Conservation (phyloP, 176 grass and related monocot species). For the Panicum miliaceum region DNA sequence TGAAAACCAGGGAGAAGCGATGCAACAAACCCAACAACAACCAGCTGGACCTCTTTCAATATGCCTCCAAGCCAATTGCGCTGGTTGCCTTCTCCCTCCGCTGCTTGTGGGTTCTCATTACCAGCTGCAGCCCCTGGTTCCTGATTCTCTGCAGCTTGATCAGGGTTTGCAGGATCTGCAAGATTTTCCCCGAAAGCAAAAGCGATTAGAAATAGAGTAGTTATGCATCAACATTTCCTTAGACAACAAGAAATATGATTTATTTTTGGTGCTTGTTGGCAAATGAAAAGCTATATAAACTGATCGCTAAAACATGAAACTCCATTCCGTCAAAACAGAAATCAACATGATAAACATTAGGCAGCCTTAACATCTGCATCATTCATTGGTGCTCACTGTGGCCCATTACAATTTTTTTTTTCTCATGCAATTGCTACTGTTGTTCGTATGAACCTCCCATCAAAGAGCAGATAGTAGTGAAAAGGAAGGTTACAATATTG, state of each 20-base stretch:
- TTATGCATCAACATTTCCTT: not conserved
- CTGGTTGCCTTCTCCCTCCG: slow-evolving; percentile 47
- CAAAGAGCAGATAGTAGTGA: not conserved
- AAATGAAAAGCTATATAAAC: not conserved
- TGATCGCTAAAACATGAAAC: slow-evolving; percentile 3
- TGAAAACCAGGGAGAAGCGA: slow-evolving; percentile 92
- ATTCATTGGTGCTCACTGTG: not conserved
- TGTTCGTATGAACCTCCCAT: not conserved
- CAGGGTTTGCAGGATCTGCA: slow-evolving; percentile 62
- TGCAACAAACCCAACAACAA: slow-evolving; percentile 79
- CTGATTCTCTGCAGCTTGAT: slow-evolving; percentile 63
- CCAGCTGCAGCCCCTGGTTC: slow-evolving; percentile 56
- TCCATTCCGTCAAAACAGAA: slow-evolving; percentile 26
- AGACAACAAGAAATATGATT: not conserved
- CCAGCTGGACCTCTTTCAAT: slow-evolving; percentile 83
- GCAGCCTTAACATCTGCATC: slow-evolving; percentile 9
- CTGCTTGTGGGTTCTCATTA: slow-evolving; percentile 59
- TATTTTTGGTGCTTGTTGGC: not conserved
- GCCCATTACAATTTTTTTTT: slow-evolving; percentile 2
- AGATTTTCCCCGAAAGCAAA: slow-evolving; percentile 46
- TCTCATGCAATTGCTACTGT: slow-evolving; percentile 2
- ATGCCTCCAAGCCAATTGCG: slow-evolving; percentile 67
- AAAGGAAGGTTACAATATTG: slow-evolving; percentile 21
- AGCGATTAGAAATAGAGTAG: not conserved
- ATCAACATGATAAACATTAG: not conserved